Evolutionary conservation across 257 asterid genomes (phyloP).

Genomic region (Ligustrum vulgare): DNA sequence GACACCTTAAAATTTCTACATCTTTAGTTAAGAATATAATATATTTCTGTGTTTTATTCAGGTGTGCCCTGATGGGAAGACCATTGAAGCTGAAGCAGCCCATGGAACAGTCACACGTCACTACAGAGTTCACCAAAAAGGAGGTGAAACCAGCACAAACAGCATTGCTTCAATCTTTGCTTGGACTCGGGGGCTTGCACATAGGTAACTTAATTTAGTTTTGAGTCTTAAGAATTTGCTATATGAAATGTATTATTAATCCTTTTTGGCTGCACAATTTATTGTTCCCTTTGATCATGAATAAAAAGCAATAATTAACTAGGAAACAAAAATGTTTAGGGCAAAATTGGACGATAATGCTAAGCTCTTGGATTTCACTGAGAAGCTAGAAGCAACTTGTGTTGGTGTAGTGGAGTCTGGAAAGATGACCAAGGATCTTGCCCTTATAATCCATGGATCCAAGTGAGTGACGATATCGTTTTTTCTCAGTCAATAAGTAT

Average conservation of each 20-base stretch:
- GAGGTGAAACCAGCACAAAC: conserved; percentile 98
- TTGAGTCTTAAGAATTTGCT: background rate
- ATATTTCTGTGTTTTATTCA: conserved; percentile 31
- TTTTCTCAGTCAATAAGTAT: background rate
- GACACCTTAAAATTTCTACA: no score
- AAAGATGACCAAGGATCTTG: conserved; percentile 98
- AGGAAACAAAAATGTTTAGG: conserved; percentile 36
- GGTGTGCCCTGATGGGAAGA: conserved; percentile 99
- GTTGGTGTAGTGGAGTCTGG: conserved; percentile 87
- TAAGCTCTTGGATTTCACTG: conserved; percentile 81
- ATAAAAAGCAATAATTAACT: background rate
- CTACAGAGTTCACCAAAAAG: conserved; percentile 93
- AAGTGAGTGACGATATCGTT: conserved; percentile 45
- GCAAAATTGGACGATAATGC: conserved; percentile 89
- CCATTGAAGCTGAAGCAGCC: conserved; percentile 99
- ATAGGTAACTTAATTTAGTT: conserved; percentile 50
- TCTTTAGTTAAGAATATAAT: conserved; percentile 19
- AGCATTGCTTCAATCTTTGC: conserved; percentile 99
- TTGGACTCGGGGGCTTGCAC: conserved; percentile 99
- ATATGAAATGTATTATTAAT: background rate
- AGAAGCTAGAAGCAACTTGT: conserved; percentile 92
- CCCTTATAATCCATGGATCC: conserved; percentile 90
- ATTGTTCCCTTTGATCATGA: background rate
- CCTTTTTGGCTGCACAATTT: background rate
- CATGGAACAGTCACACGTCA: conserved; percentile 99